Base-by-base conservation (phyloP, 2,329 filamentous ascomycete genomes). In the Leptographium lundbergii region DNA sequence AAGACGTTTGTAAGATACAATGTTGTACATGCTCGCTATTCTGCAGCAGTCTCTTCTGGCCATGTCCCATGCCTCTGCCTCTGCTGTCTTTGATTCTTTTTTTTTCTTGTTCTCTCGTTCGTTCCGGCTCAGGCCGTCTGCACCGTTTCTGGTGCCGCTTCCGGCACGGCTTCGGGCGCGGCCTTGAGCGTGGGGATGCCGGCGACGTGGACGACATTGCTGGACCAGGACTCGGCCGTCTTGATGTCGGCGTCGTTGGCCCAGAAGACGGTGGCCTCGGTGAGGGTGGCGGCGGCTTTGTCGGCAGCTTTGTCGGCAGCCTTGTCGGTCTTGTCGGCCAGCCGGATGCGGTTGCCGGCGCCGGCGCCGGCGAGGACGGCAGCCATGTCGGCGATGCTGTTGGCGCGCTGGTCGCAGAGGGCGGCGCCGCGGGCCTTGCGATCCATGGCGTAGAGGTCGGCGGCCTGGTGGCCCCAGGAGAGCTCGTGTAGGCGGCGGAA, bases 331-430 rank as follows among this genome's bases (percentile, higher is more conserved):
- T 54, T 51, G 51, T 39, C 47, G 39, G 17, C 54, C 24, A 39
- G 56, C 66, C 61, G 19, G 60, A 83, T 72, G 66, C 70, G 73
- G 69, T 79, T 82, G 39, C 80, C 79, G 61, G 73, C 72, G 45
- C 80, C 80, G 11, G 68, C 63, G 5, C 81, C 81, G 9, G 70
- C 71, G 57, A 85, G 74, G 25, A 83, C 78, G 25, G 76, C 78
- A 0, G 84, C 82, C 63, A 87, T 75, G 69, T 87, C 84, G 59
- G 84, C 84, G 54, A 87, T 74, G 14, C 75, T 73, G 68, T 85
- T 86, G 57, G 76, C 75, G 69, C 78, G 80, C 71, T 86, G 82
- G 66, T 82, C 75, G 67, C 81, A 81, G 57, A 87, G 71, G 42
- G 72, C 75, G 55, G 68, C 65, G 36, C 78, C 82, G 53, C 81